A percentile compares a stretch with the other conserved stretches of the same genome.
Conservation (phyloP, 768 basidiomycete species). For the Cystofilobasidium bisporidii region DNA sequence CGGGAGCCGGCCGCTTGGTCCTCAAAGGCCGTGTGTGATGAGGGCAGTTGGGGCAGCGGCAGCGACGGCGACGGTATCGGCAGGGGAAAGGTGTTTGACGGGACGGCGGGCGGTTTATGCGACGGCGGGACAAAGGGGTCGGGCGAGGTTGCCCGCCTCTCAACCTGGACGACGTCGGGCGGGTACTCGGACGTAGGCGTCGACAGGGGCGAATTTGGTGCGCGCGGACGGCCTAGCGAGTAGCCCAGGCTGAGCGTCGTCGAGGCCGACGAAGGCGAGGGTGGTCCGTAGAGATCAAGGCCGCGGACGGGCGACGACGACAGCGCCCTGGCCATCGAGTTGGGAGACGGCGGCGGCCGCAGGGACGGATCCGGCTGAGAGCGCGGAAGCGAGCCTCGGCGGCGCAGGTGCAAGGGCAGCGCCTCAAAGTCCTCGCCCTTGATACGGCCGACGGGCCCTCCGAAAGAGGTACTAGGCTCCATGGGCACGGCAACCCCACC, state of each 20-base stretch:
- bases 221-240: background rate
- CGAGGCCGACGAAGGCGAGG: background rate
- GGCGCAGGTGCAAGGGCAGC: background rate
- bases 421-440: background rate
- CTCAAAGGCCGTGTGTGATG: background rate
- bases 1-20: background rate
- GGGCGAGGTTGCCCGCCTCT: background rate
- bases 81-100: background rate
- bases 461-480: background rate
- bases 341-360: background rate
- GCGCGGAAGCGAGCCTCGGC: background rate
- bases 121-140: background rate
- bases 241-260: background rate
- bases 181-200: background rate
- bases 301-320: background rate
- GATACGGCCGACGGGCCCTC: background rate
- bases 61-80: background rate
- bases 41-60: background rate
- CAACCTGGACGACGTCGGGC: background rate
- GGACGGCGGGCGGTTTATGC: background rate
- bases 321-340: background rate
- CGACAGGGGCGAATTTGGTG: background rate
- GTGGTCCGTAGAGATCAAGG: background rate
- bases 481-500: background rate
- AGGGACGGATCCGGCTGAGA: background rate